Base-by-base conservation (phyloP, 116 monocot genomes). In the Posidonia oceanica region DNA sequence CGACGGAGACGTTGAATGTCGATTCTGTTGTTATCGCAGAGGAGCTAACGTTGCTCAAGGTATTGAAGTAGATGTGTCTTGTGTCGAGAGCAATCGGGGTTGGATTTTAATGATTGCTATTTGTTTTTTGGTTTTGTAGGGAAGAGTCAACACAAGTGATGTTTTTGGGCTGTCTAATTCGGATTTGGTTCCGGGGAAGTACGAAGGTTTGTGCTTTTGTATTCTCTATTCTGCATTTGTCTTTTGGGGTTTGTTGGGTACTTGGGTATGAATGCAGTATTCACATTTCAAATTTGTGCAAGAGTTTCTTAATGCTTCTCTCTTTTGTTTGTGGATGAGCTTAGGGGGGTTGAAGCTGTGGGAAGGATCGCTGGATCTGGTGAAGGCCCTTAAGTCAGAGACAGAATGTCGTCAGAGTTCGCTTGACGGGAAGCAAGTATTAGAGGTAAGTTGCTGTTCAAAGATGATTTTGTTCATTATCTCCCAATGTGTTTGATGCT, bases 311-410 rank as follows among this genome's bases (percentile, higher is more conserved):
- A 54, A 29, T 68, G 41, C 10, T 38, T 59, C 3, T 16, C 3
- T 16, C 3, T 41, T 29, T 37, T 61, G 10, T 44, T 16, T 54
- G 7, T 36, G 14, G 36, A 11, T 42, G 7, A 51, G 56, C 66
- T 66, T 53, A 94, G 95, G 95, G 13, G 91, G 95, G 8, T 66
- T 97, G 67, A 97, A 97, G 75, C 77, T 97, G 23, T 91, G 95
- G 95, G 88, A 96, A 80, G 91, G 91, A 4, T 84, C 91, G 6
- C 16, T 91, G 17, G 95, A 91, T 80, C 73, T 95, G 41, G 72
- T 91, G 18, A 95, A 81, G 70, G 54, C 55, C 37, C 76, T 91
- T 40, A 57, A 57, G 44, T 79, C 84, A 18, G 84, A 87, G 39
- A 66, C 88, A 41, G 51, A 65, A 59, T 54, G 72, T 74, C 74